Evolutionary conservation across 495 filamentous ascomycete genomes (phyloP).

Genomic region (Polyplosphaeria fusca): DNA sequence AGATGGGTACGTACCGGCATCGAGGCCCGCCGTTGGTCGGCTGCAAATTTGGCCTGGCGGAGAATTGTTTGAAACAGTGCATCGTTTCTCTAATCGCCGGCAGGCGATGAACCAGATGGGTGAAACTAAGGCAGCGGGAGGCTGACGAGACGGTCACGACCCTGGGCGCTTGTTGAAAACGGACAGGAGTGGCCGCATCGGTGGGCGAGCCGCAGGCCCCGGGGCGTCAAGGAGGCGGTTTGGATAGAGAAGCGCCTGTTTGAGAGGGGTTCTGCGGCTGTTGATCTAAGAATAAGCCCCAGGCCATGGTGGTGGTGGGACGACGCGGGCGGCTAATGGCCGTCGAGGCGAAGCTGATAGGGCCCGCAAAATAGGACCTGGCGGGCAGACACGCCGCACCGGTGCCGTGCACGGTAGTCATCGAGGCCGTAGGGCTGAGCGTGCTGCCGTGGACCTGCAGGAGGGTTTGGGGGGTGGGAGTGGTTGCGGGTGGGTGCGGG

Average conservation of each 20-base stretch:
- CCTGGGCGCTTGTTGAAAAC: conserved; percentile 31
- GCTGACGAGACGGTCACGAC: conserved; percentile 29
- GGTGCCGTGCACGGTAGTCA: conserved; percentile 7
- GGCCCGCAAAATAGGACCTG: conserved; percentile 19
- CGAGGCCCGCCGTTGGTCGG: no score
- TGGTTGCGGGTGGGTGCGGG: neutral
- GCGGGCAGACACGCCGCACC: conserved; percentile 16
- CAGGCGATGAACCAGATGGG: conserved; percentile 1
- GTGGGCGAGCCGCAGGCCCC: conserved; percentile 21
- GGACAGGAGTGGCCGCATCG: conserved; percentile 14
- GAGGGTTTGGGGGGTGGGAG: neutral
- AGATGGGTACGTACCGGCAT: neutral
- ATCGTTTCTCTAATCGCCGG: conserved; percentile 35
- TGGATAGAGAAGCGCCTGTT: conserved; percentile 33
- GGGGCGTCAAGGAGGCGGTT: conserved; percentile 1
- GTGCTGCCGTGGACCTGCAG: conserved; percentile 16
- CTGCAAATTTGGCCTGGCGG: conserved; percentile 27
- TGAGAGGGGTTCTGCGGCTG: conserved; percentile 23
- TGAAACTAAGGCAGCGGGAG: conserved; percentile 17
- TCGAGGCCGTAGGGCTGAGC: conserved; percentile 28
- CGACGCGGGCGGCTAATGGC: conserved; percentile 5
- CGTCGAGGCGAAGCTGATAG: conserved; percentile 4
- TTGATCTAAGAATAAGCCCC: neutral
- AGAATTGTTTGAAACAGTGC: conserved; percentile 31
- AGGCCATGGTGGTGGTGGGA: neutral